Percentiles rank a stretch among this genome's conserved stretches.
Evolutionary conservation across 768 basidiomycete genomes (phyloP).

Genomic region (Lepiota venenata): DNA sequence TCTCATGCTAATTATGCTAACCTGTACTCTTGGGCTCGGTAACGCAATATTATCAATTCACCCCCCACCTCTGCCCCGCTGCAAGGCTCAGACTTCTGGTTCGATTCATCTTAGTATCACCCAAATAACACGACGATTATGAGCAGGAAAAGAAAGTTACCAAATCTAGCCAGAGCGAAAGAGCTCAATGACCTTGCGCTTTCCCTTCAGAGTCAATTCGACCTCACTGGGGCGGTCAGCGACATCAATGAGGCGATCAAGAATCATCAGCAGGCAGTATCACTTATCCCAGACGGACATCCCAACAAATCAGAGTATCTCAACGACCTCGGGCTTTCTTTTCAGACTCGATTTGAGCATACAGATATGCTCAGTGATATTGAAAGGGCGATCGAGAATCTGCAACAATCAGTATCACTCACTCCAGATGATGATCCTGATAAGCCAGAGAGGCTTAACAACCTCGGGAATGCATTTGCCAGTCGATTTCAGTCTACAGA

Average conservation of each 20-base stretch:
- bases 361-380: not conserved
- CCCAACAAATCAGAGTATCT: not conserved
- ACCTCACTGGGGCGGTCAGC: constrained; percentile 11
- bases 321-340: not conserved
- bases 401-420: not conserved
- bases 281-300: constrained; percentile 4
- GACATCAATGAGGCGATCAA: constrained; percentile 21
- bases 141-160: too few relatives aligned
- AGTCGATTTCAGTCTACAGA: not conserved
- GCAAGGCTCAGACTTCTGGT: too few relatives aligned
- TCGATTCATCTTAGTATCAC: too few relatives aligned
- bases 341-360: not conserved
- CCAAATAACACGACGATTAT: too few relatives aligned
- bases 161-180: too few relatives aligned
- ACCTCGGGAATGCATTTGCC: not conserved
- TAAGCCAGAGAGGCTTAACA: not conserved
- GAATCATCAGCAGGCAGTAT: constrained; percentile 11
- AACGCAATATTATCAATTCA: too few relatives aligned
- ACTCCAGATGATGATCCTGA: not conserved
- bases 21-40: too few relatives aligned
- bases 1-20: too few relatives aligned
- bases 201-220: constrained; percentile 16
- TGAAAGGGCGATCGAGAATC: not conserved
- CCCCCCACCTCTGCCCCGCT: too few relatives aligned
- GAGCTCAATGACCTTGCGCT: constrained; percentile 10